phyloP scores from a whole-genome alignment of 805 yeast species.

The Millerago galiae region DNA sequence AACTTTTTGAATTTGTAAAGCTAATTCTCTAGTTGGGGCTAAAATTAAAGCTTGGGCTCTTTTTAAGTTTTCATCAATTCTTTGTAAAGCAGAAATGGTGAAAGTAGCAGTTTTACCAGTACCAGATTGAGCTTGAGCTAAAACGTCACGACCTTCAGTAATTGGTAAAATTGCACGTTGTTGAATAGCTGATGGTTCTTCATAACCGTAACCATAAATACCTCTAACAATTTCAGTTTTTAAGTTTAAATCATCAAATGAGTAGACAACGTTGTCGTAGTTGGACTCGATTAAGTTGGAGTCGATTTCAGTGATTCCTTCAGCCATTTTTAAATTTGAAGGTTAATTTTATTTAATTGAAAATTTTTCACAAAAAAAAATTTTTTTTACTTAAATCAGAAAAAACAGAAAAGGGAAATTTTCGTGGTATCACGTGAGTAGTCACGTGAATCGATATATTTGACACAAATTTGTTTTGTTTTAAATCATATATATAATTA shows the following conservation, averaged over 20 bases:
- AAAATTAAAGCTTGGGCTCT: constrained; percentile 89
- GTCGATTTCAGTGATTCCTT: constrained; percentile 76
- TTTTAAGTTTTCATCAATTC: constrained; percentile 64
- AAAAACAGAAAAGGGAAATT: no score
- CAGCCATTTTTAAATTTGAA: constrained; percentile 30
- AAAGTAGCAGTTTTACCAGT: constrained; percentile 99
- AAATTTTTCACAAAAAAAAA: not conserved
- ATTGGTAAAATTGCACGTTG: constrained; percentile 96
- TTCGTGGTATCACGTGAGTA: no score
- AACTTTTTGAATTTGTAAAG: constrained; percentile 92
- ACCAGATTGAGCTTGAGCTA: constrained; percentile 99
- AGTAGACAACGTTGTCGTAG: constrained; percentile 84
- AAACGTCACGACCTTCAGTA: constrained; percentile 88
- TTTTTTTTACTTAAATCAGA: not conserved
- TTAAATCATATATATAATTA: not conserved
- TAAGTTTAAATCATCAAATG: constrained; percentile 76
- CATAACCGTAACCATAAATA: constrained; percentile 89
- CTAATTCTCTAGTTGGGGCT: constrained; percentile 97
- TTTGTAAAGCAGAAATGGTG: constrained; percentile 74
- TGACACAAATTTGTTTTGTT: no score
- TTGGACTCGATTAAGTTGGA: constrained; percentile 83
- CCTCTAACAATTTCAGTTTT: constrained; percentile 54
- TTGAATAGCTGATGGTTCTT: constrained; percentile 95
- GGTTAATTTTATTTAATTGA: not conserved
- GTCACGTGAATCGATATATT: no score